These are phyloP conservation scores for Kwoniella europaea DNA, from an alignment of 768 basidiomycete species.

Conservation along the genomic window DNA sequence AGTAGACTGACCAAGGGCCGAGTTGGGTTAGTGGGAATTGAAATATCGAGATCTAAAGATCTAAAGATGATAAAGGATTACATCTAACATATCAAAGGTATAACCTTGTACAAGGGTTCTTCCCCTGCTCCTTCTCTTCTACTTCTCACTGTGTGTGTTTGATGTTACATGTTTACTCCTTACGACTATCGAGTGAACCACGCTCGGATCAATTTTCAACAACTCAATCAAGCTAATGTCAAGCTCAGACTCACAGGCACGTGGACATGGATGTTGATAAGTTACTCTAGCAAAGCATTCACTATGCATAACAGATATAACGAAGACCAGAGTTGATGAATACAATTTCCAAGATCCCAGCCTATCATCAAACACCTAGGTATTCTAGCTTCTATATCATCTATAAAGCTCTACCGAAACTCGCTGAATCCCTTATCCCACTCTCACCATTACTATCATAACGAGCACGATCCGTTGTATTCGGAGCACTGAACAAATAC, in stretches of 20 bases:
- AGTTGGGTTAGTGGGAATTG: background rate
- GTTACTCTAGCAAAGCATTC: background rate
- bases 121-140: background rate
- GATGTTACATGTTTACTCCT: background rate
- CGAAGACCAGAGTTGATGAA: background rate
- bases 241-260: slow-evolving; percentile 11
- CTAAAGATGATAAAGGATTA: background rate
- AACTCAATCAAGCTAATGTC: background rate
- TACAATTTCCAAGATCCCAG: background rate
- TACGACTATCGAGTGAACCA: background rate
- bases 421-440: background rate
- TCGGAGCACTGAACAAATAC: background rate
- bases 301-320: background rate
- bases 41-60: background rate
- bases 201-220: background rate
- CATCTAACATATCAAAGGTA: slow-evolving; percentile 3
- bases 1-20: background rate
- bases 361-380: background rate
- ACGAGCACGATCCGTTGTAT: background rate
- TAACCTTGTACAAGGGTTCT: background rate
- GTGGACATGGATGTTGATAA: background rate
- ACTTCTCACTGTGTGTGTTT: background rate
- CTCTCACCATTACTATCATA: background rate
- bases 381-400: background rate
- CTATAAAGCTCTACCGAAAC: background rate